phyloP scores from a whole-genome alignment of 371 early-diverging fungal species.

The Capniomyces stellatus region DNA sequence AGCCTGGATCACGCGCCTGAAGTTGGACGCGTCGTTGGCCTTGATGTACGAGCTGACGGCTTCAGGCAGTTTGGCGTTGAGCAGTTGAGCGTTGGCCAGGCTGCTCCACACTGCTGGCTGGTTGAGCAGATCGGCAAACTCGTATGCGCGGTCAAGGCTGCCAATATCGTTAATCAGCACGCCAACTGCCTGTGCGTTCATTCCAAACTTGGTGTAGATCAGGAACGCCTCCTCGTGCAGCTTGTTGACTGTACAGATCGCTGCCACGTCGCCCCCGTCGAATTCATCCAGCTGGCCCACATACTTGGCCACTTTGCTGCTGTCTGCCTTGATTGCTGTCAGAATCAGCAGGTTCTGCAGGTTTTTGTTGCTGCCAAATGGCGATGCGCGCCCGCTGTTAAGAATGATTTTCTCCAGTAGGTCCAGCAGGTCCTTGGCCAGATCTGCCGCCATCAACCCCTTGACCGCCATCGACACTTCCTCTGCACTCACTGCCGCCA shows the following conservation, averaged over 20 bases:
- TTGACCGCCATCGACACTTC: conserved; percentile 92
- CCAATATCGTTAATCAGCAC: conserved; percentile 83
- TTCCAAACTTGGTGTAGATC: conserved; percentile 83
- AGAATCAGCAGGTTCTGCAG: conserved; percentile 91
- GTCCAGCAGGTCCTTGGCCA: conserved; percentile 89
- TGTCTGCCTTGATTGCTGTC: conserved; percentile 93
- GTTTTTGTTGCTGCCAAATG: conserved; percentile 88
- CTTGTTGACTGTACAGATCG: conserved; percentile 71
- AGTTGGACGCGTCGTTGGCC: conserved; percentile 81
- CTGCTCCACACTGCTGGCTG: conserved; percentile 83
- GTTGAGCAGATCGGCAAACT: conserved; percentile 84
- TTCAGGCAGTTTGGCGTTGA: conserved; percentile 73
- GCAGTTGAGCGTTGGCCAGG: conserved; percentile 86
- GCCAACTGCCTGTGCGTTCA: conserved; percentile 65
- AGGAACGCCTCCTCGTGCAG: conserved; percentile 89
- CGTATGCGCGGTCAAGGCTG: conserved; percentile 84
- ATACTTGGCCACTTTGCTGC: conserved; percentile 81
- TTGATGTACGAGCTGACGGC: conserved; percentile 91
- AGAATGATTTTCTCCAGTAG: conserved; percentile 89
- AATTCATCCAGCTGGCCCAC: conserved; percentile 82
- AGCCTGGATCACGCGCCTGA: conserved; percentile 66
- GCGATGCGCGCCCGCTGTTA: conserved; percentile 38
- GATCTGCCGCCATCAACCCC: conserved; percentile 91
- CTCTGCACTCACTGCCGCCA: conserved; percentile 90
- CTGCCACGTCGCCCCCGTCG: conserved; percentile 90